These are phyloP conservation scores for Themeda triandra DNA, from an alignment of 176 grass and related monocot genomes.

Conservation along the genomic window DNA sequence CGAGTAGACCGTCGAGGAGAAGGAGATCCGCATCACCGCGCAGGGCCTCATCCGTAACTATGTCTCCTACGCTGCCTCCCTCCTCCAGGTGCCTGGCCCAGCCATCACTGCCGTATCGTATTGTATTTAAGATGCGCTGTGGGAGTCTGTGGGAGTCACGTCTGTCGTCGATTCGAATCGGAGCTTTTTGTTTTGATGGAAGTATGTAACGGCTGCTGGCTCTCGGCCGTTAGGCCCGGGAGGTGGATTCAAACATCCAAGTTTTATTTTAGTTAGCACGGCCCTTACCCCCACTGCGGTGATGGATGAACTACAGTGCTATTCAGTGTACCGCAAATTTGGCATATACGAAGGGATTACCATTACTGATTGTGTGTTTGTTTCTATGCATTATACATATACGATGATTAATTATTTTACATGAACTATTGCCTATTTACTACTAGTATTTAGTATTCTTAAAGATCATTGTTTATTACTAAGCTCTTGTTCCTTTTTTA, in stretches of 20 bases:
- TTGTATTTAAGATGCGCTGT: background rate
- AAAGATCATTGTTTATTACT: background rate
- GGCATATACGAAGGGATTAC: too few species aligned
- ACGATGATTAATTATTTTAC: background rate
- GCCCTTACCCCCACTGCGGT: background rate
- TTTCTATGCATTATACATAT: background rate
- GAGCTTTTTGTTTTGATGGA: background rate
- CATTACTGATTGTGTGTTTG: too few species aligned
- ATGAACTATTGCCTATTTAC: background rate
- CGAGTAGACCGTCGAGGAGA: conserved; percentile 81
- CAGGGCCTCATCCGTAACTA: conserved; percentile 83
- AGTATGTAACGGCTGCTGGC: background rate
- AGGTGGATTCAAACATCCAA: background rate
- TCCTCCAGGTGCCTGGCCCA: conserved; percentile 44
- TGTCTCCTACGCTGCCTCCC: conserved; percentile 61
- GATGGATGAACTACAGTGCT: background rate
- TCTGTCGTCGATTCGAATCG: background rate
- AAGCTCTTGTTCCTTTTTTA: background rate
- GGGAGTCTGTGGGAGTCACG: background rate
- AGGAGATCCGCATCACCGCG: conserved; percentile 96
- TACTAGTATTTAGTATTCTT: background rate
- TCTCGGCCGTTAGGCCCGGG: background rate
- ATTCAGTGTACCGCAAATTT: background rate
- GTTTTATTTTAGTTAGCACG: too few species aligned
- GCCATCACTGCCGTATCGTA: background rate